A percentile compares a stretch with the other conserved stretches of the same genome.
phyloP scores from a whole-genome alignment of 2,329 filamentous ascomycete genomes.

The Ophiostoma sp. region DNA sequence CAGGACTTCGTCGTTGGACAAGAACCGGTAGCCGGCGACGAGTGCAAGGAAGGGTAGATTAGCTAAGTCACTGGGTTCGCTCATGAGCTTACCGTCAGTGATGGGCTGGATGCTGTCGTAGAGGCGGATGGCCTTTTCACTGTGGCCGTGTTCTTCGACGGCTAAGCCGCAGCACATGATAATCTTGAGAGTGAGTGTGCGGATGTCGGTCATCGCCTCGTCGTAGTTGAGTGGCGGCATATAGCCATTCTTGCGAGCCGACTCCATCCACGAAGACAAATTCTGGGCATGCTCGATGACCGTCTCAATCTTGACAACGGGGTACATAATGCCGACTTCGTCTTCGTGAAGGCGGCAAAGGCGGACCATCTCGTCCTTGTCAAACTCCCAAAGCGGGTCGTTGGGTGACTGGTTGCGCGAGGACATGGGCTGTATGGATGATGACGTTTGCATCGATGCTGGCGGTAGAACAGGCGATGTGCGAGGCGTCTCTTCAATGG shows the following conservation, averaged over 20 bases:
- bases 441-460: conserved; percentile 41
- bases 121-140: conserved; percentile 68
- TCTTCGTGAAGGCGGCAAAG: conserved; percentile 82
- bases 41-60: conserved; percentile 55
- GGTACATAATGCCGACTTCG: conserved; percentile 91
- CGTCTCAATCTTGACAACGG: conserved; percentile 72
- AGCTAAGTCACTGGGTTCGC: conserved; percentile 49
- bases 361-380: conserved; percentile 75
- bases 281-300: conserved; percentile 69
- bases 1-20: conserved; percentile 80
- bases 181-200: conserved; percentile 69
- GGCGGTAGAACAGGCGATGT: conserved; percentile 39
- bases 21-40: conserved; percentile 71
- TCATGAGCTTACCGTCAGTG: conserved; percentile 65
- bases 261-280: conserved; percentile 64
- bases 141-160: conserved; percentile 77
- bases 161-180: conserved; percentile 76
- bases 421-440: conserved; percentile 30
- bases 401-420: conserved; percentile 30
- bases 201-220: conserved; percentile 47
- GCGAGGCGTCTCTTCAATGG: conserved; percentile 37
- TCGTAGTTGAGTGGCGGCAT: conserved; percentile 38
- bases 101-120: conserved; percentile 74
- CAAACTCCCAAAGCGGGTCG: conserved; percentile 81
- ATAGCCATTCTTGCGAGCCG: conserved; percentile 38